Percentiles rank a stretch among this genome's conserved stretches.
Evolutionary conservation across 208 protist genomes (phyloP).

Genomic region (Entamoeba histolytica): DNA sequence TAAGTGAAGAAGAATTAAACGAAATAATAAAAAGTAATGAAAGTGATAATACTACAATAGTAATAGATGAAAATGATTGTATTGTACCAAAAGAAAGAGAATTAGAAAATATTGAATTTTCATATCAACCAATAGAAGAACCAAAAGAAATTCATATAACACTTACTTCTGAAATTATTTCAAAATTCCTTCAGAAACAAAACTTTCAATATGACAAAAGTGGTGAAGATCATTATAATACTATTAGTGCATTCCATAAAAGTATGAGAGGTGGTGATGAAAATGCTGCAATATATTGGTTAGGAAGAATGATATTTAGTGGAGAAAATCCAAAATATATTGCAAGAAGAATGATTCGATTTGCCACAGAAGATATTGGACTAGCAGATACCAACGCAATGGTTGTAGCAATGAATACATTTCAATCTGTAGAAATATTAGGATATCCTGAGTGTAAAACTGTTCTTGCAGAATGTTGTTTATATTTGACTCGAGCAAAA

Average conservation of each 20-base stretch:
- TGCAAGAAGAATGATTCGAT: slow-evolving; percentile 31
- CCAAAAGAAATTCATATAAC: background rate
- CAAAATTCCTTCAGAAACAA: background rate
- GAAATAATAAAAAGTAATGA: background rate
- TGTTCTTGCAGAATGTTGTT: background rate
- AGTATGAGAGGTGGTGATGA: slow-evolving; percentile 26
- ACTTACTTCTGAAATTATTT: background rate
- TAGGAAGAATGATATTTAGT: slow-evolving; percentile 21
- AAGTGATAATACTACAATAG: background rate
- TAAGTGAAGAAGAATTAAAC: background rate
- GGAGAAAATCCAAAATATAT: slow-evolving; percentile 34
- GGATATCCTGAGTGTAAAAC: background rate
- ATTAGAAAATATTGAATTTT: background rate
- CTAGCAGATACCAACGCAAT: slow-evolving; percentile 7
- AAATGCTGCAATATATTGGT: slow-evolving; percentile 37
- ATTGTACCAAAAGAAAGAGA: background rate
- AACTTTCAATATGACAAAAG: slow-evolving; percentile 20
- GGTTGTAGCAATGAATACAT: background rate
- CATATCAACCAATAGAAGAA: background rate
- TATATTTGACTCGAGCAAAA: background rate
- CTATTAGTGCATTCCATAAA: slow-evolving; percentile 40
- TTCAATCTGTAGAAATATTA: background rate
- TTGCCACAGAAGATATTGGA: slow-evolving; percentile 40
- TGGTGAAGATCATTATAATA: slow-evolving; percentile 37
- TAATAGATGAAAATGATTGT: background rate